Evolutionary conservation across 2,329 filamentous ascomycete genomes (phyloP), one percentile per base, ranked within the genome.

Genomic region (Atkinsonella hypoxylon): DNA sequence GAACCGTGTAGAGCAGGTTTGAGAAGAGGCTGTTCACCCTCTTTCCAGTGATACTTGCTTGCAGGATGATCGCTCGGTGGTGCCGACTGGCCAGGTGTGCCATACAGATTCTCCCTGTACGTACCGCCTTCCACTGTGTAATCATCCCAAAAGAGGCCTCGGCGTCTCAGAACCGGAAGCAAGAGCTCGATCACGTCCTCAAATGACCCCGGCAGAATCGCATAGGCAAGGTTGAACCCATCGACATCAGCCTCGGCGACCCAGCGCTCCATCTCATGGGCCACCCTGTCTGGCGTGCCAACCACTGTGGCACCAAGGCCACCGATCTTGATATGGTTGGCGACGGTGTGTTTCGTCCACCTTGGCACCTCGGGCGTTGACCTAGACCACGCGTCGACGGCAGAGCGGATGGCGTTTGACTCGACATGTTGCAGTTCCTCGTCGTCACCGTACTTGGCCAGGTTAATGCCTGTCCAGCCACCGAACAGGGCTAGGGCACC

Each of bases 381-480:
- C 51, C 62, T 71, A 2, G 72, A 72, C 72, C 72, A 76, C 2
- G 65, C 64, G 43, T 73, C 68, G 0, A 73, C 73, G 1, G 73
- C 73, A 0, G 70, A 74, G n/a, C 72, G 67, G 47, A 82, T 79
- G 0, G 78, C 79, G 60, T 82, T 79, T 53, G 74, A 76, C 61
- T 81, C 73, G n/a, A 82, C 77, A 50, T 77, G 68, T 12, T 79
- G 66, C 47, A 85, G 64, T 60, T 85, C 81, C 58, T 84, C 74
- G 41, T 84, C 80, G 26, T 84, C 80, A 0, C 67, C 74, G 55
- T 83, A 84, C 42, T 73, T 67, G 7, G 72, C 69, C 22, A 85
- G 65, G 59, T 85, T 78, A 45, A 83, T 81, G 0, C 81, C 81
- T 0, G 81, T 83, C 79, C 80, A 84, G 0, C 81, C 81, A 2